Evolutionary conservation across 208 protist species (phyloP), one percentile per base, ranked within the genome.

Genomic region (Histomonas meleagridis): DNA sequence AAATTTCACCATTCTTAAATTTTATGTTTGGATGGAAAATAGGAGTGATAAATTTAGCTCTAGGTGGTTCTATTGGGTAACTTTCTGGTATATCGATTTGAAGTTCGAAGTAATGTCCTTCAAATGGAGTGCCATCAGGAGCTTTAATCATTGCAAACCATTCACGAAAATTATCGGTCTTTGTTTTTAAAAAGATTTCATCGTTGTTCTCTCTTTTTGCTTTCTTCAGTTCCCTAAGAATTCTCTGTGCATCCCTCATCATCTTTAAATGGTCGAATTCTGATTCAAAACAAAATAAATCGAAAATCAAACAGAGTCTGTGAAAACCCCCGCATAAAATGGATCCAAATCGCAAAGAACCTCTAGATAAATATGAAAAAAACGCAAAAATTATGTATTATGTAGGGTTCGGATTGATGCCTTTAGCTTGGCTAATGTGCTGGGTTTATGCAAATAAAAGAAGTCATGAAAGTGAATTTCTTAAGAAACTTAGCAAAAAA

Each of bases 1-100:
- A 91, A 65, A 91, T 91, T 21, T 51, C 48, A 62, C 79, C 79
- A 48, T 38, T 18, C 35, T 91, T 55, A 43, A 91, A 91, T 43
- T 51, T 16, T 7, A 91, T 48, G n/a, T 91, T 91, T 91, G 79
- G 79, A 91, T 91, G 79, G 49, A 91, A 91, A 14, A 91, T 91
- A 62, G 12, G 12, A 28, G 79, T 91, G 16, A 91, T 62, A 28
- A 91, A 65, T 62, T 65, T 62, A 23, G 79, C 53, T 21, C 28
- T 51, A 5, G 79, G 79, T 40, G 79, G 79, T 9, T 62, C 53
- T 40, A 91, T 91, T 60, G 79, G 79, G 40, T 91, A 91, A 23
- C 53, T 49, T 10, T 91, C 53, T 35, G 40, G 40, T 43, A 91
- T 38, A n/a, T 40, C 14, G 40, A 91, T 91, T 16, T 91, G 49